Evolutionary conservation across 371 early-diverging fungal species (phyloP).

Genomic region (Polyrhizophydium stewartii): DNA sequence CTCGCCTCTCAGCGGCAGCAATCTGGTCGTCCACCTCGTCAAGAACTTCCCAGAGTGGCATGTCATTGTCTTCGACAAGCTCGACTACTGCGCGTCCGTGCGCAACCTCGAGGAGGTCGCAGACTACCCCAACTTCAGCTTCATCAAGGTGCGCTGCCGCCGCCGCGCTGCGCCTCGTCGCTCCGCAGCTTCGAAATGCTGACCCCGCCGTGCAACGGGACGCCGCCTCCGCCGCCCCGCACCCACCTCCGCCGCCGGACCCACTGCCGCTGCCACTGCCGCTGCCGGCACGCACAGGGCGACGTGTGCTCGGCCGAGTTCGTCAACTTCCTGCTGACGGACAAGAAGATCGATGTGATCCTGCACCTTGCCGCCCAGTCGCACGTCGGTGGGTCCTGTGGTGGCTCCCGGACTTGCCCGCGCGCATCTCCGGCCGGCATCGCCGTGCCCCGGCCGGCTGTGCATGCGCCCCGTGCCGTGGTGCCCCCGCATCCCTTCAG

Average conservation of each 20-base stretch:
- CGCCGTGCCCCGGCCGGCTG: no score
- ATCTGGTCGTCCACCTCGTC: slow-evolving; percentile 60
- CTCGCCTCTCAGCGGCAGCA: slow-evolving; percentile 41
- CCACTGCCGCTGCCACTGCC: background rate
- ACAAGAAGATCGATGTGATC: slow-evolving; percentile 72
- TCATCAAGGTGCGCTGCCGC: slow-evolving; percentile 74
- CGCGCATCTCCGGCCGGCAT: no score
- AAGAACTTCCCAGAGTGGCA: slow-evolving; percentile 66
- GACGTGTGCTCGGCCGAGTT: slow-evolving; percentile 70
- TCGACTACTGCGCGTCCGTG: slow-evolving; percentile 76
- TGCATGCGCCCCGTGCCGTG: no score
- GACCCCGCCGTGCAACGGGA: background rate
- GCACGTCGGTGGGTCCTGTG: slow-evolving; percentile 53
- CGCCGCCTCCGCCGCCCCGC: no score
- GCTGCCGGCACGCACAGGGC: slow-evolving; percentile 39
- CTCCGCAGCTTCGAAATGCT: background rate
- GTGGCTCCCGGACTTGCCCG: background rate
- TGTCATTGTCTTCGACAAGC: slow-evolving; percentile 70
- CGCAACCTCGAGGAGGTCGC: slow-evolving; percentile 57
- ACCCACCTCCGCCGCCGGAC: background rate
- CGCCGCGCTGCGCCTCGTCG: background rate
- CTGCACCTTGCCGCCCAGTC: slow-evolving; percentile 84
- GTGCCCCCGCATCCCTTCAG: no score
- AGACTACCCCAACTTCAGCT: slow-evolving; percentile 56
- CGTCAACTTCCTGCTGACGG: slow-evolving; percentile 60